Evolutionary conservation across 2,329 filamentous ascomycete species (phyloP).

Genomic region (Chaetothyriales sp.): DNA sequence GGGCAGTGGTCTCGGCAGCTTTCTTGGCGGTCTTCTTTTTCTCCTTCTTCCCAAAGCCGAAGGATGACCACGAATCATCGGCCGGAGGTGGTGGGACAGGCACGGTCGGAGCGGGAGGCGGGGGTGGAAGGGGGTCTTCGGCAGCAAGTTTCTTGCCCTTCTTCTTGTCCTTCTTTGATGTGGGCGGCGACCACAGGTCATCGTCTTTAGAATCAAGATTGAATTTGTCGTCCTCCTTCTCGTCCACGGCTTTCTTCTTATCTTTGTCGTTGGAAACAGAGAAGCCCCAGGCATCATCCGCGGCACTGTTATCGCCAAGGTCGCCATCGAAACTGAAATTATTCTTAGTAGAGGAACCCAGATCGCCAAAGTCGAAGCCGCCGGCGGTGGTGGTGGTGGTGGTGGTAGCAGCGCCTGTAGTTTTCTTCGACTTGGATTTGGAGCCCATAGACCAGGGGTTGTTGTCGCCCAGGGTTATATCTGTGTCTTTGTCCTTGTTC

Average conservation of each 20-base stretch:
- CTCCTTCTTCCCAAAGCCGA: constrained; percentile 39
- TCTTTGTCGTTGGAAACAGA: too few relatives aligned
- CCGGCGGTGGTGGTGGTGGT: too few relatives aligned
- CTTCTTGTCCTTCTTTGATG: constrained; percentile 29
- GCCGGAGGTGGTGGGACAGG: constrained; percentile 21
- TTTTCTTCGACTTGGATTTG: constrained; percentile 26
- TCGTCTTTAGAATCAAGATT: constrained; percentile 18
- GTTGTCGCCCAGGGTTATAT: constrained; percentile 14
- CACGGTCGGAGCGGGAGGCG: constrained; percentile 7
- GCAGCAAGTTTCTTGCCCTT: constrained; percentile 19
- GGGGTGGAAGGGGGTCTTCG: constrained; percentile 14
- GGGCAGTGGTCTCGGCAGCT: neutral
- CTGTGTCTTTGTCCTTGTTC: constrained; percentile 18
- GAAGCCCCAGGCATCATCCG: constrained; percentile 29
- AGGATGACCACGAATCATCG: constrained; percentile 26
- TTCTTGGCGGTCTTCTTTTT: constrained; percentile 3
- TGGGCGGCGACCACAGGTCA: constrained; percentile 23
- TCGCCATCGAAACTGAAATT: constrained; percentile 32
- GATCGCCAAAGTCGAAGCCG: constrained; percentile 31
- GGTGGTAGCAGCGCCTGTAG: constrained; percentile 16
- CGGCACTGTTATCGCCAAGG: constrained; percentile 28
- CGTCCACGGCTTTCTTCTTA: constrained; percentile 30
- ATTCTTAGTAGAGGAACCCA: constrained; percentile 27
- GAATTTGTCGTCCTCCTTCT: constrained; percentile 21
- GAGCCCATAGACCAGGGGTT: constrained; percentile 29